Evolutionary conservation across 306 rosid genomes (phyloP).

Genomic region (Datisca glomerata): DNA sequence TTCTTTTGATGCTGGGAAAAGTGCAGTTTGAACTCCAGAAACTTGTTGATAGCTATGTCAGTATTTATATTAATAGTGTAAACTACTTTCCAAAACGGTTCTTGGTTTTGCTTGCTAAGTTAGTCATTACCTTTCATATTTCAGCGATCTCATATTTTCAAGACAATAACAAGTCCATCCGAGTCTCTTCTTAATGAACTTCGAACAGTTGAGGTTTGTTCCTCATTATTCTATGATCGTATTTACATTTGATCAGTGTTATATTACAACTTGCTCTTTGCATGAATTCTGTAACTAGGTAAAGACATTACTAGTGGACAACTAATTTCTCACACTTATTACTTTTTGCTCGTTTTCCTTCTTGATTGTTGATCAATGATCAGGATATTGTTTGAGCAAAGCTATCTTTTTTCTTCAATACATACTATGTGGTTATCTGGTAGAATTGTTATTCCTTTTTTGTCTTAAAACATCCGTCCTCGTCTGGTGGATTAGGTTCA

Average conservation of each 20-base stretch:
- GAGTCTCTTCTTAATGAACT: conserved; percentile 95
- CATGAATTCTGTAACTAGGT: neutral
- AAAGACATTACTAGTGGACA: neutral
- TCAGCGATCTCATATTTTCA: conserved; percentile 86
- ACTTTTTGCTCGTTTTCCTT: neutral
- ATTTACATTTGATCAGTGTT: conserved; percentile 4
- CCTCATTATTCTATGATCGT: conserved; percentile 7
- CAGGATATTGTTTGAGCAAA: conserved; percentile 2
- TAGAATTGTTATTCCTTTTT: no score
- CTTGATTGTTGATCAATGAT: neutral
- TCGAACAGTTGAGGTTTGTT: conserved; percentile 83
- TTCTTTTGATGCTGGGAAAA: conserved; percentile 71
- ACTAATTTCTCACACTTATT: neutral
- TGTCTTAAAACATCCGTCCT: no score
- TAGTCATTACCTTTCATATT: conserved; percentile 14
- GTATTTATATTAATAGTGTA: no score
- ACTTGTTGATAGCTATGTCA: conserved; percentile 71
- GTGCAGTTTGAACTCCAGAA: conserved; percentile 73
- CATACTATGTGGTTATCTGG: no score
- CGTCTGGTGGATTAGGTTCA: no score
- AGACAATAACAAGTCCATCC: conserved; percentile 84
- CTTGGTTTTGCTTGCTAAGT: conserved; percentile 3
- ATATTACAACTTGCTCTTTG: neutral
- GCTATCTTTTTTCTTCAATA: no score
- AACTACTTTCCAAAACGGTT: no score